Percentiles rank a stretch among this genome's conserved stretches.
These are phyloP conservation scores for Fusarium avenaceum DNA, from an alignment of 2,329 filamentous ascomycete species.

Conservation along the genomic window DNA sequence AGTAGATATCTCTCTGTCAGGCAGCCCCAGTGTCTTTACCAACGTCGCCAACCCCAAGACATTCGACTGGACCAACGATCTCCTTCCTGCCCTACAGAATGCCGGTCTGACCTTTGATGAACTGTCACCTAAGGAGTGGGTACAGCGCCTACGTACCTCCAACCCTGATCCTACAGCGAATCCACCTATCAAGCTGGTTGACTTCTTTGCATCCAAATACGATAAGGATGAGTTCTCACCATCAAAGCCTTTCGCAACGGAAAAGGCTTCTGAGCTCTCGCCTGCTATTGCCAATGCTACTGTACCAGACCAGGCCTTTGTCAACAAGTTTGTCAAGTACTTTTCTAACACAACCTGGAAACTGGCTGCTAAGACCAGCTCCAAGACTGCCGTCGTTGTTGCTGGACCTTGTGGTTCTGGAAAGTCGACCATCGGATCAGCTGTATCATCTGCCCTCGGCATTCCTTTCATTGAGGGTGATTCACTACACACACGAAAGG, in stretches of 20 bases:
- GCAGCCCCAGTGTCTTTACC: constrained; percentile 7
- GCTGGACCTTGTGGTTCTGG: constrained; percentile 59
- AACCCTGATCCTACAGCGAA: constrained; percentile 64
- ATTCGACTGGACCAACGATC: constrained; percentile 65
- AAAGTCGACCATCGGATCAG: constrained; percentile 55
- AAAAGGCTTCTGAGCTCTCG: constrained; percentile 58
- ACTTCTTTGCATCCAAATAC: constrained; percentile 59
- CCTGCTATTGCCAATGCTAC: constrained; percentile 57
- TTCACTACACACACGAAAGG: constrained; percentile 52
- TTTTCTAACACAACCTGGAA: constrained; percentile 57
- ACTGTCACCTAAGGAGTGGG: constrained; percentile 61
- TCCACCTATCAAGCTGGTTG: constrained; percentile 65
- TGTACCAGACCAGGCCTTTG: constrained; percentile 50
- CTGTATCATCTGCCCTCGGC: constrained; percentile 48
- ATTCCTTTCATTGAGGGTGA: constrained; percentile 59
- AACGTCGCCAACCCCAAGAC: constrained; percentile 65
- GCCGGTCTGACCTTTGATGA: constrained; percentile 61
- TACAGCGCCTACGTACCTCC: constrained; percentile 58
- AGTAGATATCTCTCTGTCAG: constrained; percentile 50
- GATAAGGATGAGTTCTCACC: constrained; percentile 61
- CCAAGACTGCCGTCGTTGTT: constrained; percentile 52
- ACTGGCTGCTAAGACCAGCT: constrained; percentile 39
- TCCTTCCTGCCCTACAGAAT: constrained; percentile 64
- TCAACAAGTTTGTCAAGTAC: constrained; percentile 56
- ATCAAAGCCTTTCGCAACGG: constrained; percentile 59